phyloP scores from a whole-genome alignment of 495 filamentous ascomycete genomes.

The Neohortaea acidophila region DNA sequence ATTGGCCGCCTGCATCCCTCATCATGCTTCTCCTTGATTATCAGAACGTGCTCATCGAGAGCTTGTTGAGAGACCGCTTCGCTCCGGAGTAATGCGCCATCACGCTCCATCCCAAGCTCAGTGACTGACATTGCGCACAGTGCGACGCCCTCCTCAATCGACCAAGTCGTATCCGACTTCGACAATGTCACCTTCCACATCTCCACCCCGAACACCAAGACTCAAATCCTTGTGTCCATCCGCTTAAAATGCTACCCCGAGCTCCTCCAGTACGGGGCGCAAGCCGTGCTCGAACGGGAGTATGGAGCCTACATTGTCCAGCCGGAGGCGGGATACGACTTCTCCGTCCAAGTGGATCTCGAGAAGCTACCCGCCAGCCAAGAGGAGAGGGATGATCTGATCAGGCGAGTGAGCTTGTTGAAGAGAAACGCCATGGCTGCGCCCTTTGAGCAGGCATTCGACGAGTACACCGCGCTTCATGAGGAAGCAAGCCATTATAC shows the following conservation, averaged over 20 bases:
- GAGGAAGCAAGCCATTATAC: constrained; percentile 83
- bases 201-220: constrained; percentile 83
- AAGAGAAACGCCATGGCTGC: constrained; percentile 98
- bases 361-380: constrained; percentile 68
- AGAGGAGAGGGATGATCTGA: constrained; percentile 67
- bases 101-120: too few species aligned
- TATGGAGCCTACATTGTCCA: constrained; percentile 82
- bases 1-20: constrained; percentile 5
- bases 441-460: constrained; percentile 90
- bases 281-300: constrained; percentile 79
- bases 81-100: constrained; percentile 25
- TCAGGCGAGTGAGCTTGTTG: constrained; percentile 69
- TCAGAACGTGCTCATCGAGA: constrained; percentile 94
- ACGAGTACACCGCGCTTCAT: constrained; percentile 71
- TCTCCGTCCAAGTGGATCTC: constrained; percentile 76
- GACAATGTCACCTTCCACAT: constrained; percentile 96
- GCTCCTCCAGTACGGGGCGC: constrained; percentile 79
- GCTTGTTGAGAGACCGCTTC: constrained; percentile 87
- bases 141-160: constrained; percentile 69
- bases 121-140: constrained; percentile 32
- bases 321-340: constrained; percentile 85
- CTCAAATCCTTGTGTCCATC: constrained; percentile 84
- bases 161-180: constrained; percentile 96
- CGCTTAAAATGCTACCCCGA: constrained; percentile 88
- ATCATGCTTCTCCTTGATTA: constrained; percentile 96